Evolutionary conservation across 148 eudicot species (phyloP), one percentile per base, ranked within the genome.

Genomic region (Spergularia bocconei): DNA sequence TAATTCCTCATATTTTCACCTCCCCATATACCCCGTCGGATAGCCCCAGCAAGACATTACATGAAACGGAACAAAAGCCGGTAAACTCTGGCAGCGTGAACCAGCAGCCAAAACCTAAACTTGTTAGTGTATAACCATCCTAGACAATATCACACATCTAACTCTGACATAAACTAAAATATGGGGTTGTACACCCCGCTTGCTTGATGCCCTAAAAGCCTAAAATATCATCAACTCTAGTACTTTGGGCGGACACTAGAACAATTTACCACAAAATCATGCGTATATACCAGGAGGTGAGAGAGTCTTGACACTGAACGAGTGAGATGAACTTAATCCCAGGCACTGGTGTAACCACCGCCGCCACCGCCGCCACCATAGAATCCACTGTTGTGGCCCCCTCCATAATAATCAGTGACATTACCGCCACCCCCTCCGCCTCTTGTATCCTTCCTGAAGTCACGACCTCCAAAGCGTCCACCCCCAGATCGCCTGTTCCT

Each of bases 381-480:
- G 67, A 75, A 75, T 71, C 86, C 83, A 14, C 75, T 82, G 16
- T 65, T 56, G 60, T 74, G 77, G 67, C 56, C 73, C 20, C 91
- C 93, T 6, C 89, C 84, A 76, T 88, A 82, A 69, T 83, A 73
- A 68, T 85, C 84, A 16, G 66, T 17, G 52, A 10, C 71, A 41
- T 78, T 72, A 56, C 83, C 84, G 14, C 79, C 84, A 23, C 79
- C 75, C 5, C 66, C 70, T 9, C 87, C 71, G 5, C 85, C 76
- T 58, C 88, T 77, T 64, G 38, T 69, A 38, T 89, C 95, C 71
- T 85, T 88, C 75, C 95, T 84, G 69, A 81, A 88, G 75, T 90
- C 95, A 71, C 88, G 91, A 21, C 90, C 90, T 14, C 95, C 90
- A 72, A 88, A 90, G 2, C 89, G 87, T 2, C 85, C 87, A 10